Percentiles rank a stretch among this genome's conserved stretches.
These are phyloP conservation scores for Oligophagozyma castellii DNA, from an alignment of 1,139 yeast genomes.

Conservation along the genomic window DNA sequence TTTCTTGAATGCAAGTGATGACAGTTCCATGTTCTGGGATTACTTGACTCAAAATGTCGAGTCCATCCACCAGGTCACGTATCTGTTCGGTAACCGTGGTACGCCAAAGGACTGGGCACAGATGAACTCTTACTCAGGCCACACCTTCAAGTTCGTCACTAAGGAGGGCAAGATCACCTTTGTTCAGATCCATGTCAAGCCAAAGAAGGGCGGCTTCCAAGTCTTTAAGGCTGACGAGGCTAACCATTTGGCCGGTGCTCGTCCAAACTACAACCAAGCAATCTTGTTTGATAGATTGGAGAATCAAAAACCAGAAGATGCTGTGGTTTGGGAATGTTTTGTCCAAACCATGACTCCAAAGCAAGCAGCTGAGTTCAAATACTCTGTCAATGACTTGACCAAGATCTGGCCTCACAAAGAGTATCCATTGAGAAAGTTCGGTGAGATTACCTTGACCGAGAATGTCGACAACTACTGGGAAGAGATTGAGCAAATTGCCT, in stretches of 20 bases:
- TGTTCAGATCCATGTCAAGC: conserved; percentile 50
- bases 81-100: conserved; percentile 58
- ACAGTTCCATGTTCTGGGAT: conserved; percentile 55
- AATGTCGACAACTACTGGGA: conserved; percentile 42
- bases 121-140: conserved; percentile 70
- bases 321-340: too few species aligned
- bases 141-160: conserved; percentile 59
- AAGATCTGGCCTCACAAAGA: conserved; percentile 45
- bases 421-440: conserved; percentile 42
- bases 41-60: conserved; percentile 51
- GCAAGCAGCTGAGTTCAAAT: conserved; percentile 46
- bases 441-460: conserved; percentile 36
- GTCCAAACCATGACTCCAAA: conserved; percentile 63
- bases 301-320: conserved; percentile 47
- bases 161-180: conserved; percentile 49
- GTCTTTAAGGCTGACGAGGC: conserved; percentile 46
- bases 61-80: conserved; percentile 48
- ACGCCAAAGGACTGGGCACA: conserved; percentile 51
- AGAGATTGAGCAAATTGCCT: conserved; percentile 43
- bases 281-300: conserved; percentile 47
- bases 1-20: conserved; percentile 31
- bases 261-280: conserved; percentile 51
- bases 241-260: conserved; percentile 37
- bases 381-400: conserved; percentile 56
- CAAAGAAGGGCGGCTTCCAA: conserved; percentile 55